Conservation (phyloP, 495 filamentous ascomycete genomes). For the Letharia columbiana region DNA sequence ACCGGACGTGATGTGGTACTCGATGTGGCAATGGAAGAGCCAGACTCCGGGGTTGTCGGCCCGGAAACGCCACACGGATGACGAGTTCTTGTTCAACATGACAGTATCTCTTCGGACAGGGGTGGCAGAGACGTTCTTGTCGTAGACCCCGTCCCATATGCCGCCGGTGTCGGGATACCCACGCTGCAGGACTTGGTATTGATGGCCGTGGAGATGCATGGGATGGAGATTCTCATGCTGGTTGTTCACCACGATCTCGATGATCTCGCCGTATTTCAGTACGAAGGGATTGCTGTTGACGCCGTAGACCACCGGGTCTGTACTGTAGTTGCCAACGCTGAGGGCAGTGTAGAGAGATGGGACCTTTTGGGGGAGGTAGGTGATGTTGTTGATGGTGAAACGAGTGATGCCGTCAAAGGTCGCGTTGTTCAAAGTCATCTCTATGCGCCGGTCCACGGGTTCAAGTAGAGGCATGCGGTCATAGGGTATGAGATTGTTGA, state of each 20-base stretch:
- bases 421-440: constrained; percentile 41
- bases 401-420: constrained; percentile 28
- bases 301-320: constrained; percentile 63
- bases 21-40: constrained; percentile 58
- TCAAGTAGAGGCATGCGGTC: constrained; percentile 39
- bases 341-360: constrained; percentile 73
- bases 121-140: constrained; percentile 11
- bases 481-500: constrained; percentile 39
- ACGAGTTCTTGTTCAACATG: constrained; percentile 44
- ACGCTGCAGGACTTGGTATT: constrained; percentile 63
- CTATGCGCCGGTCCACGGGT: constrained; percentile 32
- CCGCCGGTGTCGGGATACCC: constrained; percentile 33
- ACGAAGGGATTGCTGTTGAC: constrained; percentile 60
- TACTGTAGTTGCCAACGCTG: constrained; percentile 52
- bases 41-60: constrained; percentile 59
- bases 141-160: constrained; percentile 8
- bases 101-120: constrained; percentile 48
- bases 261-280: constrained; percentile 55
- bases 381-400: constrained; percentile 59
- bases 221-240: constrained; percentile 65
- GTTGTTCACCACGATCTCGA: constrained; percentile 80
- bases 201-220: constrained; percentile 84
- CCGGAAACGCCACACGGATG: constrained; percentile 59
- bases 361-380: constrained; percentile 65
- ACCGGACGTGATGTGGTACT: constrained; percentile 51